Evolutionary conservation across 78 protist genomes (phyloP).

Genomic region (Isochrysis galbana): DNA sequence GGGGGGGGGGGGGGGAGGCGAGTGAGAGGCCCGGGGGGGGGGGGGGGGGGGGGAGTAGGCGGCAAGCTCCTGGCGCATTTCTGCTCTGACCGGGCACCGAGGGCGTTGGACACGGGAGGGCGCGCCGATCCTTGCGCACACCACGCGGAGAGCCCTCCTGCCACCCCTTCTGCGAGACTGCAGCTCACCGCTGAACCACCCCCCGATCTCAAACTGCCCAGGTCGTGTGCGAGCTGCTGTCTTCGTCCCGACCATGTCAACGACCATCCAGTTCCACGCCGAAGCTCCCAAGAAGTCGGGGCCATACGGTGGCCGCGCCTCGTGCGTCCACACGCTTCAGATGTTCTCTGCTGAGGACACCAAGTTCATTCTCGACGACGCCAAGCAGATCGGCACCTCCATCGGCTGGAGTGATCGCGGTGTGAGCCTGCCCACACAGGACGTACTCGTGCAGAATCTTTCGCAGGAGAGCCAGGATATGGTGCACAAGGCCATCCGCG

Average conservation of each 20-base stretch:
- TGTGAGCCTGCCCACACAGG: background rate
- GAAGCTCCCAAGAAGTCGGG: background rate
- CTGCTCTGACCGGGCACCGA: too few relatives aligned
- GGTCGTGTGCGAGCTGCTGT: background rate
- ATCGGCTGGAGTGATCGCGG: slow-evolving; percentile 15
- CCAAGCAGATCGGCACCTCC: background rate
- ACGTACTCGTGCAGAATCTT: background rate
- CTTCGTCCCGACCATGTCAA: background rate
- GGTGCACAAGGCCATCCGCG: background rate
- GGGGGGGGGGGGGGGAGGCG: too few relatives aligned
- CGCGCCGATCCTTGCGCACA: background rate
- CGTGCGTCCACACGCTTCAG: background rate
- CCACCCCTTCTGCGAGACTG: too few relatives aligned
- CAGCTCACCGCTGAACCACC: too few relatives aligned
- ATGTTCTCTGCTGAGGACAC: background rate
- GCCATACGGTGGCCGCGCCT: background rate
- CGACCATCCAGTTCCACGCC: background rate
- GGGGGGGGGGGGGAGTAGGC: too few relatives aligned
- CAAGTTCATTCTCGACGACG: background rate
- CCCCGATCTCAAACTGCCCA: background rate
- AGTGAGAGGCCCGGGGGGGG: too few relatives aligned
- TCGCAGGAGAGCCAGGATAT: background rate
- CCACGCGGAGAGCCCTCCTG: background rate
- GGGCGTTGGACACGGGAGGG: background rate
- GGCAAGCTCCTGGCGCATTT: too few relatives aligned